Evolutionary conservation across 768 basidiomycete species (phyloP), one percentile per base, ranked within the genome.

Genomic region (Podaxis pistillaris): DNA sequence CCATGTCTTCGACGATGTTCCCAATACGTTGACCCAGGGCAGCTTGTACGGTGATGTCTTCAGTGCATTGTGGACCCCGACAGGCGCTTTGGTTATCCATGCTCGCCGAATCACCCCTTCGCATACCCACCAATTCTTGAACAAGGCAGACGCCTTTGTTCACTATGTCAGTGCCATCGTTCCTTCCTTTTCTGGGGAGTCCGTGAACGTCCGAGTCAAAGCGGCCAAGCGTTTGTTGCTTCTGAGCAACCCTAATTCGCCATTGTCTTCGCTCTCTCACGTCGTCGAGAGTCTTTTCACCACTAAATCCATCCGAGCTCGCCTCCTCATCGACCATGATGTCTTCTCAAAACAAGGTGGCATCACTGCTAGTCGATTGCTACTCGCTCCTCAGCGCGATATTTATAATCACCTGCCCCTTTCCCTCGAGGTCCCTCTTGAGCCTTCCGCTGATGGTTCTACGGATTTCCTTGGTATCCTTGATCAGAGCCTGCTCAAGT

Each of bases 1-100:
- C 6, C 82, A 92, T 68, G 89, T 96, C 62, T 75, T 94, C 28
- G 91, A 93, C 64, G 93, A 96, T 65, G 89, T 91, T 11, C 83
- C 88, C 2, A 81, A 83, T 52, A 73, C 82, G 40, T 77, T 81
- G 26, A 79, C 84, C 1, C 86, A 86, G 67, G 90, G 91, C 1
- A 76, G 76, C 13, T 79, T 95, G 22, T 91, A 87, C 67, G 76
- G 83, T n/a, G 89, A 93, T 66, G 88, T 93, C 41, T 84, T 92
- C 65, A 77, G 84, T 41, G 77, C 83, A 17, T 73, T 89, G 19
- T 79, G 89, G 55, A 73, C 80, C 38, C 69, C 70, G 28, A 65
- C 71, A 1, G 64, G 70, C n/a, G 71, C 75, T 22, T 68, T 74
- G 26, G 66, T 71, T 24, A 78, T 91, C 58, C 83, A 83, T 62